Conservation (phyloP, 805 yeast genomes). For the Saccharomycopsis sp. region DNA sequence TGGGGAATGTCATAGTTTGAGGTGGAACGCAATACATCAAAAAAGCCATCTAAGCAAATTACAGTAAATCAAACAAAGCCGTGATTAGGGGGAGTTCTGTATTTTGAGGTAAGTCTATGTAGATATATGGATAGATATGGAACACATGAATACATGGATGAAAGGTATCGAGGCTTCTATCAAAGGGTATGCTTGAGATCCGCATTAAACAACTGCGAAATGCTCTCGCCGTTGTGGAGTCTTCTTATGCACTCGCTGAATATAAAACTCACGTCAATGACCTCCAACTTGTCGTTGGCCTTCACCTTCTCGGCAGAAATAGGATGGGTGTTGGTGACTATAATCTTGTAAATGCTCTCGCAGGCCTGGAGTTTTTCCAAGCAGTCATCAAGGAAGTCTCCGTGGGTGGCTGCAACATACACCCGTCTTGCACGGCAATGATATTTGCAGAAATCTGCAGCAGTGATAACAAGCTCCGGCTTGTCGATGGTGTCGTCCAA, state of each 20-base stretch:
- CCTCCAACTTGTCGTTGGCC: constrained; percentile 45
- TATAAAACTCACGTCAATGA: constrained; percentile 50
- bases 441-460: constrained; percentile 52
- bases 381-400: constrained; percentile 54
- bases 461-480: constrained; percentile 45
- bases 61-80: too few species aligned
- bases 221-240: constrained; percentile 58
- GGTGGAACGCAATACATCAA: too few species aligned
- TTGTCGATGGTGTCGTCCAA: constrained; percentile 61
- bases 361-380: constrained; percentile 39
- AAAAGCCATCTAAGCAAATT: too few species aligned
- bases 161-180: neutral
- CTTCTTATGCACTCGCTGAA: constrained; percentile 58
- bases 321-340: constrained; percentile 58
- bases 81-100: neutral
- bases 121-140: neutral
- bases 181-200: neutral
- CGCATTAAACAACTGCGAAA: constrained; percentile 50
- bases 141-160: neutral
- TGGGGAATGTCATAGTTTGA: too few species aligned
- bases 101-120: neutral
- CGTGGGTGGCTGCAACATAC: constrained; percentile 54
- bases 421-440: constrained; percentile 53
- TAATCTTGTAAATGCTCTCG: constrained; percentile 44
- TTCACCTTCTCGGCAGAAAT: constrained; percentile 40